phyloP scores from a whole-genome alignment of 2,329 filamentous ascomycete species.

The Pestalotiopsis sp. region DNA sequence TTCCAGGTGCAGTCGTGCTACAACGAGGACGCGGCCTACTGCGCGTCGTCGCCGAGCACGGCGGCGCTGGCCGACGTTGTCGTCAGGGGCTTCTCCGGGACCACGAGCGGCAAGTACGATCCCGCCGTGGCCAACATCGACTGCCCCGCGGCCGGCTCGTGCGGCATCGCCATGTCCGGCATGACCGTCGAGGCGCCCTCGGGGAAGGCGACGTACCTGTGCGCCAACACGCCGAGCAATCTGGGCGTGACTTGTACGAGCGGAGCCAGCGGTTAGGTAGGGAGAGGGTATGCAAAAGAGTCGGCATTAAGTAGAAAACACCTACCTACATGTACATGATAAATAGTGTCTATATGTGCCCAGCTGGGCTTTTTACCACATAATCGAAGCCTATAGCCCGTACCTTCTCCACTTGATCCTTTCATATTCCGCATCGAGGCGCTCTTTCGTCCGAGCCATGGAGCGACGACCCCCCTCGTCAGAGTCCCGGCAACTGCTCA shows the following conservation, averaged over 20 bases:
- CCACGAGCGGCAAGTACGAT: conserved; percentile 38
- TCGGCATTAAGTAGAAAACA: background rate
- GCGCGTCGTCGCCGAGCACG: conserved; percentile 34
- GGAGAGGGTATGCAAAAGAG: too few species aligned
- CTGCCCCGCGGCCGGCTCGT: conserved; percentile 39
- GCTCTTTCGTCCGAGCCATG: too few species aligned
- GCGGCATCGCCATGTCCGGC: conserved; percentile 34
- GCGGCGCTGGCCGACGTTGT: conserved; percentile 36
- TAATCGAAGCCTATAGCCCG: too few species aligned
- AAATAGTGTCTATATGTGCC: too few species aligned
- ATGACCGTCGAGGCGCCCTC: conserved; percentile 35
- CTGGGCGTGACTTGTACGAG: conserved; percentile 5
- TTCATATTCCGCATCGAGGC: too few species aligned
- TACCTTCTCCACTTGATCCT: too few species aligned
- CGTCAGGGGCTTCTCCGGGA: conserved; percentile 40
- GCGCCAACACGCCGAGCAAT: conserved; percentile 5
- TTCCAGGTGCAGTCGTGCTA: conserved; percentile 50
- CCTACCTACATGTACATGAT: background rate
- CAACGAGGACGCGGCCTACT: conserved; percentile 36
- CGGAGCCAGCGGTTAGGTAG: conserved; percentile 3
- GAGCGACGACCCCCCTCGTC: too few species aligned
- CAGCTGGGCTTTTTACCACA: too few species aligned
- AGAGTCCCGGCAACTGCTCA: too few species aligned
- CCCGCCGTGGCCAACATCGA: conserved; percentile 38
- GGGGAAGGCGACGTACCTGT: background rate